These are phyloP conservation scores for Coemansia reversa DNA, from an alignment of 192 early-diverging fungal genomes.

Conservation along the genomic window DNA sequence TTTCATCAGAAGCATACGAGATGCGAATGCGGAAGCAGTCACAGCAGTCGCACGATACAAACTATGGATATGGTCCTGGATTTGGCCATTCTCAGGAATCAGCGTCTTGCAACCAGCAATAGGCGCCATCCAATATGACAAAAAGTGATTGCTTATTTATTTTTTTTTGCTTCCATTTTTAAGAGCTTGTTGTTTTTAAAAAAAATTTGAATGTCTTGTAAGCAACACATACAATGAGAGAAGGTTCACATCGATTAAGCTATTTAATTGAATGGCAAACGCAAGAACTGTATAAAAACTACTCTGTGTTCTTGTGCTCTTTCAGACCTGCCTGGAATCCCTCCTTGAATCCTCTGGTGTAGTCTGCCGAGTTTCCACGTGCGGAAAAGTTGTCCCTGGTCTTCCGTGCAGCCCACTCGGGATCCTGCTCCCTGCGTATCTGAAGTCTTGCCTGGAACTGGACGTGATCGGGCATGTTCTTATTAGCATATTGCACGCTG, in stretches of 20 bases:
- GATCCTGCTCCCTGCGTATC: slow-evolving; percentile 22
- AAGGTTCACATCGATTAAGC: too few species aligned
- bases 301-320: slow-evolving; percentile 8
- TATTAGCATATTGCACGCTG: slow-evolving; percentile 6
- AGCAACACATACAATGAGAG: too few species aligned
- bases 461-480: slow-evolving; percentile 39
- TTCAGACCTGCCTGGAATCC: slow-evolving; percentile 35
- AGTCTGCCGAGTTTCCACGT: background rate
- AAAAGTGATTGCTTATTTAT: too few species aligned
- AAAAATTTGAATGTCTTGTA: too few species aligned
- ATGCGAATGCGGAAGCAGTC: slow-evolving; percentile 11
- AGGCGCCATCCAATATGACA: too few species aligned
- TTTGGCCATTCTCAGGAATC: too few species aligned
- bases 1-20: slow-evolving; percentile 20
- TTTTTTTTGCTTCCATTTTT: too few species aligned
- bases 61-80: background rate
- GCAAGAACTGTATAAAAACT: background rate
- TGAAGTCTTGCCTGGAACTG: slow-evolving; percentile 36
- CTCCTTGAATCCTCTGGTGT: slow-evolving; percentile 30
- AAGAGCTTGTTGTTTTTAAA: too few species aligned
- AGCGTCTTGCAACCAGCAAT: too few species aligned
- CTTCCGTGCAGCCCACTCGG: slow-evolving; percentile 4
- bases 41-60: slow-evolving; percentile 8
- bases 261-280: too few species aligned
- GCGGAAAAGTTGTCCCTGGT: background rate